Percentiles rank a stretch among this genome's conserved stretches.
These are phyloP conservation scores for Vigna reflexopilosa DNA, from an alignment of 306 rosid species.

Conservation along the genomic window DNA sequence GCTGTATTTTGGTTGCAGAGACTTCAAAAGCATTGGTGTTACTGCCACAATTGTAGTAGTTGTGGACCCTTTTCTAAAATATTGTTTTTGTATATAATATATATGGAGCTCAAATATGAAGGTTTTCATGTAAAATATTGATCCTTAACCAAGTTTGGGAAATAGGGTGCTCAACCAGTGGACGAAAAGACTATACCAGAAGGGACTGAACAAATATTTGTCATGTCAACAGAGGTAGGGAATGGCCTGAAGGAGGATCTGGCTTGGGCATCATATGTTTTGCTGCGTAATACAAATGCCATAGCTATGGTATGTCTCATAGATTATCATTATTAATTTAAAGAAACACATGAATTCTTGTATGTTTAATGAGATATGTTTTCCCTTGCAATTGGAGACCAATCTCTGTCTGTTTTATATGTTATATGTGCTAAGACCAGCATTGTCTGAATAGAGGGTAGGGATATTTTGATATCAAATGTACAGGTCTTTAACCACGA, in stretches of 20 bases:
- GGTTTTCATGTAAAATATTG: constrained; percentile 16
- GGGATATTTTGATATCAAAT: no score
- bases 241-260: constrained; percentile 74
- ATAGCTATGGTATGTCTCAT: constrained; percentile 62
- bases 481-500: no score
- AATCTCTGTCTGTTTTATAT: no score
- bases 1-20: not conserved
- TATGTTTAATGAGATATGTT: no score
- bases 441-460: no score
- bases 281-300: constrained; percentile 81
- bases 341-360: not conserved
- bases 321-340: constrained; percentile 15
- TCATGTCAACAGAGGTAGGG: constrained; percentile 62
- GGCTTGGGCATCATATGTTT: constrained; percentile 89
- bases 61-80: not conserved
- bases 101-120: constrained; percentile 33
- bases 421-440: no score
- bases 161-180: constrained; percentile 74
- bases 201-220: constrained; percentile 75
- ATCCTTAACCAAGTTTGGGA: constrained; percentile 21
- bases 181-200: constrained; percentile 73
- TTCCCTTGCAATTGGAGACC: no score
- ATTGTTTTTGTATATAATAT: not conserved
- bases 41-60: not conserved
- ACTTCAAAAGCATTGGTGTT: not conserved